A percentile compares a stretch with the other conserved stretches of the same genome.
phyloP scores from a whole-genome alignment of 1,139 yeast species.

The Nakaseomyces delphensis region DNA sequence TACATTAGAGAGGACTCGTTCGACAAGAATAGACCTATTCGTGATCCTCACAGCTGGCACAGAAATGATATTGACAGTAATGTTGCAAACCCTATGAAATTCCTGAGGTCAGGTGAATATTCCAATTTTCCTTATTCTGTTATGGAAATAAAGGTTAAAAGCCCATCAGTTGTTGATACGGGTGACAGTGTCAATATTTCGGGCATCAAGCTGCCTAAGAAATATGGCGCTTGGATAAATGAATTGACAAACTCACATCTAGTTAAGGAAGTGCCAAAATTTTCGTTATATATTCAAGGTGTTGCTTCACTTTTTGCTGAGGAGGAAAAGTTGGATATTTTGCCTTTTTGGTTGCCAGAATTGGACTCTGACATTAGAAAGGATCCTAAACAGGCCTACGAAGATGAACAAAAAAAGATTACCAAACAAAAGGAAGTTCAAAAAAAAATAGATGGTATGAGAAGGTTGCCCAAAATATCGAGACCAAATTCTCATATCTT shows the following conservation, averaged over 20 bases:
- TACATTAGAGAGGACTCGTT: constrained; percentile 88
- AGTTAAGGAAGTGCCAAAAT: constrained; percentile 85
- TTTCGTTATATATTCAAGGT: constrained; percentile 86
- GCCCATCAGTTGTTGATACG: constrained; percentile 25
- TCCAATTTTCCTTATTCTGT: constrained; percentile 83
- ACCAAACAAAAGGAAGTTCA: constrained; percentile 42
- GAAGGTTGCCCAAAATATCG: constrained; percentile 27
- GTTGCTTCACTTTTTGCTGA: constrained; percentile 80
- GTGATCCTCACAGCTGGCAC: constrained; percentile 88
- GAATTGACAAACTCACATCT: constrained; percentile 78
- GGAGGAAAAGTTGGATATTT: constrained; percentile 68
- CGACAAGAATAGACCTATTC: constrained; percentile 74
- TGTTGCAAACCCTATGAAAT: constrained; percentile 56
- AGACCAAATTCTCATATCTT: constrained; percentile 9
- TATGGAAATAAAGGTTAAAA: constrained; percentile 76
- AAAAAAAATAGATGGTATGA: constrained; percentile 36
- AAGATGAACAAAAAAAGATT: constrained; percentile 41
- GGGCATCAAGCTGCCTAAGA: constrained; percentile 33
- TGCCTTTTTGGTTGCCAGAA: constrained; percentile 94
- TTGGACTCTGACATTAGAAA: constrained; percentile 71
- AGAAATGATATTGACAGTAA: constrained; percentile 81
- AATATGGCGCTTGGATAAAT: constrained; percentile 69
- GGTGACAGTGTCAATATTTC: constrained; percentile 23
- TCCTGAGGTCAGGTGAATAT: constrained; percentile 79
- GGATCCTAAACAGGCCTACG: constrained; percentile 67